Evolutionary conservation across 2,329 filamentous ascomycete species (phyloP).

Genomic region (Zalaria obscura): DNA sequence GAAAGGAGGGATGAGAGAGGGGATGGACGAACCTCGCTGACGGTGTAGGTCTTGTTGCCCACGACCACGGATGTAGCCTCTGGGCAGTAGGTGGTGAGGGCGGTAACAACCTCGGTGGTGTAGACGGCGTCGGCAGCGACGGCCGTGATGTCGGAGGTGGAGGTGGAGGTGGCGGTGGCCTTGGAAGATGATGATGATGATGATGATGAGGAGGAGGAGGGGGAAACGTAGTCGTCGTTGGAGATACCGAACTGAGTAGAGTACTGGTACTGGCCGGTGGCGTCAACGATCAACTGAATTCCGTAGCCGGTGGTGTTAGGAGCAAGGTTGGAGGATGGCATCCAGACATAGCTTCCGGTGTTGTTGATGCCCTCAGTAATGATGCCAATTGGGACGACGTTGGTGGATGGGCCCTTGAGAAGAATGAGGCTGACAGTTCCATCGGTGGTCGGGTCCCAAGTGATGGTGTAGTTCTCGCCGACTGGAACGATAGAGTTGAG

Average conservation of each 20-base stretch:
- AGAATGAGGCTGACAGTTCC: slow-evolving; percentile 44
- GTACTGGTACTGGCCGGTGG: slow-evolving; percentile 46
- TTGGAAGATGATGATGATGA: slow-evolving; percentile 4
- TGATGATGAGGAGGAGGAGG: slow-evolving; percentile 10
- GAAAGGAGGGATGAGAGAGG: no score
- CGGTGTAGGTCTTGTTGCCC: no score
- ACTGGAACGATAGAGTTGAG: slow-evolving; percentile 40
- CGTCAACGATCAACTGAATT: slow-evolving; percentile 46
- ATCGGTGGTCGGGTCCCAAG: slow-evolving; percentile 37
- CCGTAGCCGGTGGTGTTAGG: slow-evolving; percentile 43
- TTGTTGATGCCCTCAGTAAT: slow-evolving; percentile 29
- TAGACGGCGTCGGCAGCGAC: slow-evolving; percentile 3
- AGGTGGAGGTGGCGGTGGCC: slow-evolving; percentile 6
- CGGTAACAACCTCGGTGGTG: slow-evolving; percentile 43
- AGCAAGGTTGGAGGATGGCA: slow-evolving; percentile 31
- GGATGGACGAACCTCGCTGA: no score
- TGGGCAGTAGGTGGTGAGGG: neutral
- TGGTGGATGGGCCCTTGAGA: slow-evolving; percentile 42
- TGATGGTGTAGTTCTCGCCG: slow-evolving; percentile 42
- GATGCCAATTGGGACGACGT: slow-evolving; percentile 36
- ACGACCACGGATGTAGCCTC: no score
- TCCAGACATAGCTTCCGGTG: slow-evolving; percentile 40
- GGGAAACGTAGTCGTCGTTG: slow-evolving; percentile 21
- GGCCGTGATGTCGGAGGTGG: slow-evolving; percentile 9
- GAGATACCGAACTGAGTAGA: slow-evolving; percentile 48